Evolutionary conservation across 345 rosid species (phyloP).

Genomic region (Sisymbrium irio): DNA sequence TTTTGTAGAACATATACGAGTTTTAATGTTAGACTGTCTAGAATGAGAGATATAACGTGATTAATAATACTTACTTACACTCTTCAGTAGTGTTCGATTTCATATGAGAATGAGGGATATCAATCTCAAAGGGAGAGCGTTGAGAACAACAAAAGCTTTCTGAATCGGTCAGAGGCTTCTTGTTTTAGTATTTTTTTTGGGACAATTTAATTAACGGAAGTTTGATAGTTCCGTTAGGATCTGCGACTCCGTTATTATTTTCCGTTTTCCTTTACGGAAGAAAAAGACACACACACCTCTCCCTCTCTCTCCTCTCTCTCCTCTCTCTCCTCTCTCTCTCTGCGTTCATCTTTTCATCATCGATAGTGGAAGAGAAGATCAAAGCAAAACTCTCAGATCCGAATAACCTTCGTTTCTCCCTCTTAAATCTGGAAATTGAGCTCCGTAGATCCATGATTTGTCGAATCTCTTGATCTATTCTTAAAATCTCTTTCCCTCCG

Average conservation of each 20-base stretch:
- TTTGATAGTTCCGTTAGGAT: neutral
- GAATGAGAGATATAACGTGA: too few species aligned
- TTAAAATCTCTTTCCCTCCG: neutral
- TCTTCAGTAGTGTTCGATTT: too few species aligned
- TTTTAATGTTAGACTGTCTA: neutral
- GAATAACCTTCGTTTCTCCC: neutral
- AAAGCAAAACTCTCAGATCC: slow-evolving; percentile 24
- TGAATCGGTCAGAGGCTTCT: neutral
- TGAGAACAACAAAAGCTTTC: neutral
- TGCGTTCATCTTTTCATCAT: slow-evolving; percentile 20
- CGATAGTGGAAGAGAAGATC: slow-evolving; percentile 13
- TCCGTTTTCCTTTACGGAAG: slow-evolving; percentile 12
- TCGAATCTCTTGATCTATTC: neutral
- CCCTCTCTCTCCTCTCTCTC: neutral
- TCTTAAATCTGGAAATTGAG: slow-evolving; percentile 1
- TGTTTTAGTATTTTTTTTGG: neutral
- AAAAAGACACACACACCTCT: neutral
- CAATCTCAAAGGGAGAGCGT: neutral
- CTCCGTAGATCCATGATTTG: slow-evolving; percentile 11
- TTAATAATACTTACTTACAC: too few species aligned
- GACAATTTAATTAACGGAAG: neutral
- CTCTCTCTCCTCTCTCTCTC: neutral
- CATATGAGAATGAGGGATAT: too few species aligned
- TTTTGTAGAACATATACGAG: neutral
- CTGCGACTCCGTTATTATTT: slow-evolving; percentile 13